Evolutionary conservation across 768 basidiomycete genomes (phyloP).

Genomic region (Serendipita indica): DNA sequence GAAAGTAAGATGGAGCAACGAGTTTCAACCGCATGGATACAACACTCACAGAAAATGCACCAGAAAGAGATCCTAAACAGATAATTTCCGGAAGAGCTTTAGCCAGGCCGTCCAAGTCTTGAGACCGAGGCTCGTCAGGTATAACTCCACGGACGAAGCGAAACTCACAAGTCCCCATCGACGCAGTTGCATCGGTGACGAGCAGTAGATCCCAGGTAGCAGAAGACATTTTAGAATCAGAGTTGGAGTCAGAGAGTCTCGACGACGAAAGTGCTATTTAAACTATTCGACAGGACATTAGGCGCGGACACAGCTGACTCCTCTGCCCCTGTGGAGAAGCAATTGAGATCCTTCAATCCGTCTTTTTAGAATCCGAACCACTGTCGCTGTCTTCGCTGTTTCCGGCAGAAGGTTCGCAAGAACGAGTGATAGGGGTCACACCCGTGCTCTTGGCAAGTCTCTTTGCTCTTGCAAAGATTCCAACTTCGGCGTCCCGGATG

Average conservation of each 20-base stretch:
- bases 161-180: conserved; percentile 19
- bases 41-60: conserved; percentile 53
- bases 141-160: neutral
- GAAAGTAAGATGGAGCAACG: neutral
- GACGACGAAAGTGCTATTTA: neutral
- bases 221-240: neutral
- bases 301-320: neutral
- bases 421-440: neutral
- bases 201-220: conserved; percentile 17
- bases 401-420: neutral
- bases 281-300: neutral
- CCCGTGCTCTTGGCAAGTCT: conserved; percentile 39
- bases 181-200: conserved; percentile 19
- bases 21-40: neutral
- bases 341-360: neutral
- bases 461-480: conserved; percentile 80
- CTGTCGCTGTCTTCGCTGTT: conserved; percentile 3
- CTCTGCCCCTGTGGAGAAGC: neutral
- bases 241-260: neutral
- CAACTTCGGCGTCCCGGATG: conserved; percentile 77
- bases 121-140: neutral
- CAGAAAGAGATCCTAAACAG: conserved; percentile 16
- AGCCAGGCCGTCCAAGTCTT: conserved; percentile 18
- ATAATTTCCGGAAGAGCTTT: conserved; percentile 20
- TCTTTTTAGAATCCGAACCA: conserved; percentile 6